A percentile compares a stretch with the other conserved stretches of the same genome.
These are phyloP conservation scores for Paecilomyces formosus DNA, from an alignment of 2,329 filamentous ascomycete genomes.

Conservation along the genomic window DNA sequence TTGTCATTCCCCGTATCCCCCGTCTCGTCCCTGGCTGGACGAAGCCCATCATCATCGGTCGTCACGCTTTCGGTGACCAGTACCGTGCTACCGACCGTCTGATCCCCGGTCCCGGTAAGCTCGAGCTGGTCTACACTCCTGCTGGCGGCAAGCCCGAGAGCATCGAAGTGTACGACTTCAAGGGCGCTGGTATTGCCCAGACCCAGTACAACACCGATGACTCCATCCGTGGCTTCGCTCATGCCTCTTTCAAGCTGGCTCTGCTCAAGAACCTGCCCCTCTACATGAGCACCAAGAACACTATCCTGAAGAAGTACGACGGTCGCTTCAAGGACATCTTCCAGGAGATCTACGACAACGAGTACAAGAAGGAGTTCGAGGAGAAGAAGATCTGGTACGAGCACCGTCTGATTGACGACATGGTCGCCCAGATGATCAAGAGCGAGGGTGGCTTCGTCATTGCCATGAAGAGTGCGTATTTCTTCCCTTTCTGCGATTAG, in stretches of 20 bases:
- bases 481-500: constrained; percentile 4
- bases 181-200: constrained; percentile 77
- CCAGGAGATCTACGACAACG: constrained; percentile 85
- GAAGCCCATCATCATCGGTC: constrained; percentile 97
- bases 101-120: constrained; percentile 72
- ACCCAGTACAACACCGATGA: constrained; percentile 98
- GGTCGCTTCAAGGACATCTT: constrained; percentile 99
- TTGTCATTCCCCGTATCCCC: constrained; percentile 88
- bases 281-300: constrained; percentile 99
- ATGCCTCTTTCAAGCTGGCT: constrained; percentile 94
- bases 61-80: constrained; percentile 97
- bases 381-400: constrained; percentile 96
- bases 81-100: constrained; percentile 94
- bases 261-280: constrained; percentile 80
- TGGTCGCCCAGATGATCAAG: constrained; percentile 99
- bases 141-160: constrained; percentile 68
- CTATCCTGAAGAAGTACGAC: constrained; percentile 98
- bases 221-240: constrained; percentile 88
- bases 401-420: constrained; percentile 98
- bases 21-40: constrained; percentile 95
- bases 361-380: constrained; percentile 85
- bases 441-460: constrained; percentile 93
- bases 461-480: constrained; percentile 83
- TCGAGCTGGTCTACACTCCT: constrained; percentile 93
- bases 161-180: constrained; percentile 87